Conservation (phyloP, 306 rosid species). For the Trifolium pratense region DNA sequence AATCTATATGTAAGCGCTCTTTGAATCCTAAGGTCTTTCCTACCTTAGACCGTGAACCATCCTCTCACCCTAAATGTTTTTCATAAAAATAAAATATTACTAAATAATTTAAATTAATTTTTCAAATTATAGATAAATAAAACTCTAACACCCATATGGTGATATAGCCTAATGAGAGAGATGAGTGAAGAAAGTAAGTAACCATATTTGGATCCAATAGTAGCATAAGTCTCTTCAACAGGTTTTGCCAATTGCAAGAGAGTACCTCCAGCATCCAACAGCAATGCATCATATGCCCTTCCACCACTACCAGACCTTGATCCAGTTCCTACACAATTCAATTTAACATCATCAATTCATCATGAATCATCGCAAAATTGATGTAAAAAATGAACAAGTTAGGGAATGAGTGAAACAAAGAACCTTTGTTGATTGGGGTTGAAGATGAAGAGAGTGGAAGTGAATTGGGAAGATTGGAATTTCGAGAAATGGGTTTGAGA, state of each 20-base stretch:
- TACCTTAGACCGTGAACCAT: too few relatives aligned
- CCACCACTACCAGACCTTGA: constrained; percentile 21
- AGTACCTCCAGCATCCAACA: constrained; percentile 97
- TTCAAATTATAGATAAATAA: too few relatives aligned
- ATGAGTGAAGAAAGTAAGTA: constrained; percentile 8
- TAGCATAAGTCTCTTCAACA: constrained; percentile 72
- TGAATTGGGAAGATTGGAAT: constrained; percentile 30
- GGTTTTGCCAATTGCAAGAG: constrained; percentile 84
- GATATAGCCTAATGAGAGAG: background rate
- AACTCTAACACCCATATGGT: too few relatives aligned
- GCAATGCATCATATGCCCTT: constrained; percentile 70
- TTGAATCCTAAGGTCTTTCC: too few relatives aligned
- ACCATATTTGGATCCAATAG: constrained; percentile 82
- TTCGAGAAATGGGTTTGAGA: constrained; percentile 51
- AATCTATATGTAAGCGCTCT: too few relatives aligned
- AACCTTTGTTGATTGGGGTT: constrained; percentile 46
- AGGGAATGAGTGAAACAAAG: background rate
- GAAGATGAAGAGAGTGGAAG: constrained; percentile 46
- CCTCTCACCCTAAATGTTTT: too few relatives aligned
- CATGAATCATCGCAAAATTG: background rate
- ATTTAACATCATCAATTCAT: background rate
- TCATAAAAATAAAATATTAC: too few relatives aligned
- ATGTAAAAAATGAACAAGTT: background rate
- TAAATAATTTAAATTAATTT: too few relatives aligned
- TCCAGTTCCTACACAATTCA: constrained; percentile 34